phyloP scores from a whole-genome alignment of 1,284 basidiomycete genomes.

The Irpex lacteus region DNA sequence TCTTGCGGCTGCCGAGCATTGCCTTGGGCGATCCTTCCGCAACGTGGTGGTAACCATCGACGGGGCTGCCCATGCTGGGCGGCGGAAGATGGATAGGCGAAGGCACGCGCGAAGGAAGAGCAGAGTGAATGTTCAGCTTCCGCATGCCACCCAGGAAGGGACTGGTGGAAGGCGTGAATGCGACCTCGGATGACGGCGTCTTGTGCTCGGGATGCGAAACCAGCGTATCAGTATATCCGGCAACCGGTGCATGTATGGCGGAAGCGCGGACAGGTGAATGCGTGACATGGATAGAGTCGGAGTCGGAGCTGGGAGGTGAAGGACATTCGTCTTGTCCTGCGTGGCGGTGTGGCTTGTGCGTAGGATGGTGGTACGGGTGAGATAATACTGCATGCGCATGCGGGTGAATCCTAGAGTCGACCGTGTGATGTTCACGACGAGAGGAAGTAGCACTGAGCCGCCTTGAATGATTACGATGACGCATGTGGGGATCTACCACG shows the following conservation, averaged over 20 bases:
- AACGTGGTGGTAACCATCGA: slow-evolving; percentile 30
- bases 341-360: slow-evolving; percentile 33
- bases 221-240: slow-evolving; percentile 14
- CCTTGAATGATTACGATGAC: slow-evolving; percentile 23
- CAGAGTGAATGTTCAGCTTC: slow-evolving; percentile 68
- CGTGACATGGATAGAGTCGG: slow-evolving; percentile 44
- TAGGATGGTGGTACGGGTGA: slow-evolving; percentile 40
- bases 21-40: slow-evolving; percentile 40
- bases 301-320: slow-evolving; percentile 68
- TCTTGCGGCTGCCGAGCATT: slow-evolving; percentile 27
- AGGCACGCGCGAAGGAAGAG: slow-evolving; percentile 62
- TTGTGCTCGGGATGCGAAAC: slow-evolving; percentile 2
- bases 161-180: slow-evolving; percentile 64
- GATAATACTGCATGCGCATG: slow-evolving; percentile 30
- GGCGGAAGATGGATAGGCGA: slow-evolving; percentile 66
- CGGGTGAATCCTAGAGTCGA: slow-evolving; percentile 25
- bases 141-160: slow-evolving; percentile 84
- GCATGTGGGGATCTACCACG: slow-evolving; percentile 30
- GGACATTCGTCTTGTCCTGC: slow-evolving; percentile 54
- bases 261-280: slow-evolving; percentile 24
- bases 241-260: slow-evolving; percentile 13
- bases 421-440: slow-evolving; percentile 34
- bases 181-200: slow-evolving; percentile 26
- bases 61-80: slow-evolving; percentile 35
- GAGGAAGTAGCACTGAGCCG: slow-evolving; percentile 41